phyloP scores from a whole-genome alignment of 2,329 filamentous ascomycete genomes.

The Hypoxylon sp. region DNA sequence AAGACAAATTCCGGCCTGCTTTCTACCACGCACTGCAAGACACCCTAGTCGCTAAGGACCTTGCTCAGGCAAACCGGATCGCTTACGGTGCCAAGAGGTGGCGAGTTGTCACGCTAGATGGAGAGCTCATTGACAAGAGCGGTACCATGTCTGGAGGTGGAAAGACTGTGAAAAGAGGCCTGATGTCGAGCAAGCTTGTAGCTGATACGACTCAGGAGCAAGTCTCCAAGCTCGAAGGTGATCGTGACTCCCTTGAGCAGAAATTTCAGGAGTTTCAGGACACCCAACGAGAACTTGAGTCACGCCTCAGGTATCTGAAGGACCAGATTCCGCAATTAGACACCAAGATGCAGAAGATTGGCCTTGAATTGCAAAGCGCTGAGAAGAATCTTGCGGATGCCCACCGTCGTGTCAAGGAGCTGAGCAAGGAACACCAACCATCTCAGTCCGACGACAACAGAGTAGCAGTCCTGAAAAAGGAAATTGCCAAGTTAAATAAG shows the following conservation, averaged over 20 bases:
- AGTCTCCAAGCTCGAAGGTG: constrained; percentile 86
- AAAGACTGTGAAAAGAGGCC: constrained; percentile 87
- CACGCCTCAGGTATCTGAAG: constrained; percentile 77
- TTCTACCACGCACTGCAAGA: constrained; percentile 98
- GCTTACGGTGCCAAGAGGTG: constrained; percentile 94
- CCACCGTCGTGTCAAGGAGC: constrained; percentile 86
- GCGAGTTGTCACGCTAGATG: constrained; percentile 95
- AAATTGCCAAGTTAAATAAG: constrained; percentile 79
- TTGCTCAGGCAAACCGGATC: constrained; percentile 97
- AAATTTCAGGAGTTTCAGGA: constrained; percentile 89
- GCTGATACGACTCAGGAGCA: constrained; percentile 89
- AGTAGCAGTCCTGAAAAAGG: constrained; percentile 80
- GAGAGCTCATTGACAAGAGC: constrained; percentile 96
- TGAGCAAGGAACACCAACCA: constrained; percentile 84
- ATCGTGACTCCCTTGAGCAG: constrained; percentile 86
- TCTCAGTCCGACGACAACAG: constrained; percentile 85
- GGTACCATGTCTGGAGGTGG: constrained; percentile 99
- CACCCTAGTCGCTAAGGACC: constrained; percentile 90
- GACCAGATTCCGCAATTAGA: constrained; percentile 87
- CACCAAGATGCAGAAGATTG: constrained; percentile 91
- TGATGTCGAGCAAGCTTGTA: constrained; percentile 97
- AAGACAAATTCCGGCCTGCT: constrained; percentile 87
- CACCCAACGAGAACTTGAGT: constrained; percentile 84
- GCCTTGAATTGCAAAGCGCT: constrained; percentile 88
- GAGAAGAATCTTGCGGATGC: constrained; percentile 87